Conservation (phyloP, 768 basidiomycete species). For the Saitozyma podzolica region DNA sequence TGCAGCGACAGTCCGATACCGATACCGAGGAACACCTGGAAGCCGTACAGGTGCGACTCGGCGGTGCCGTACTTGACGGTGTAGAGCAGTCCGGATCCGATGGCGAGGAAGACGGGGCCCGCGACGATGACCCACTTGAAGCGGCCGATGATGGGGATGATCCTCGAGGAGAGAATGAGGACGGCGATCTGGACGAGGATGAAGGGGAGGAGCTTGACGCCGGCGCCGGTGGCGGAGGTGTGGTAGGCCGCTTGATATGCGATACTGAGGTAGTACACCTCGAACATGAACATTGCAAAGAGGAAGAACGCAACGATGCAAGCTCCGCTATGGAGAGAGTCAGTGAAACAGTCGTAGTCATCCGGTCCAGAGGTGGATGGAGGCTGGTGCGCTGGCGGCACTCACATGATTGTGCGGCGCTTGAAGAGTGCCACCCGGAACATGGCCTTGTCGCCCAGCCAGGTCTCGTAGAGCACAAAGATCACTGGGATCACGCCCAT, state of each 20-base stretch:
- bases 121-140: slow-evolving; percentile 54
- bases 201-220: slow-evolving; percentile 51
- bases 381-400: background rate
- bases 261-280: slow-evolving; percentile 48
- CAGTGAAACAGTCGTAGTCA: no score
- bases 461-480: slow-evolving; percentile 54
- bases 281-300: slow-evolving; percentile 48
- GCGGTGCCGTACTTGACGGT: slow-evolving; percentile 43
- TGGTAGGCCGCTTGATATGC: slow-evolving; percentile 50
- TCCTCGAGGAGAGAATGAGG: slow-evolving; percentile 44
- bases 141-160: slow-evolving; percentile 48
- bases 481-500: slow-evolving; percentile 43
- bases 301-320: slow-evolving; percentile 45
- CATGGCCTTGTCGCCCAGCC: slow-evolving; percentile 53
- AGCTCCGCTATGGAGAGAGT: slow-evolving; percentile 26
- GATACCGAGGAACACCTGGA: slow-evolving; percentile 53
- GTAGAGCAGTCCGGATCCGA: slow-evolving; percentile 54
- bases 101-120: slow-evolving; percentile 49
- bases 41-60: slow-evolving; percentile 48
- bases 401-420: slow-evolving; percentile 46
- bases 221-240: slow-evolving; percentile 47
- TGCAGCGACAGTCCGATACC: slow-evolving; percentile 54
- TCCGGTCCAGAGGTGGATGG: no score
- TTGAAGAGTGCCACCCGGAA: slow-evolving; percentile 53
- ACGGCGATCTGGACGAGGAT: slow-evolving; percentile 48